Conservation (phyloP, 1,139 yeast genomes). For the Spathaspora jeffriesii region DNA sequence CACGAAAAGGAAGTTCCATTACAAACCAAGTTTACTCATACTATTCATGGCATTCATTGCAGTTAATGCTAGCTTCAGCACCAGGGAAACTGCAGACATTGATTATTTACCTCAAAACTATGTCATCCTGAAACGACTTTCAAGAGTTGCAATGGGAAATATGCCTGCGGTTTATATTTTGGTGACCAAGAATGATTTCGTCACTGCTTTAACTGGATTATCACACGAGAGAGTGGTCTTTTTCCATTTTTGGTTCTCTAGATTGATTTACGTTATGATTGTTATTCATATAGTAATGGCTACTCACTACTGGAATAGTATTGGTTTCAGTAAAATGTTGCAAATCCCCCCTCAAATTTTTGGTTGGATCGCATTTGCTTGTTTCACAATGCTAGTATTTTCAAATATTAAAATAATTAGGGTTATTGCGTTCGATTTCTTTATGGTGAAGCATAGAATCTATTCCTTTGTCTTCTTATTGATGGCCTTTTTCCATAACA, state of each 20-base stretch:
- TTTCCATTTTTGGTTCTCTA: conserved; percentile 47
- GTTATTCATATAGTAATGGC: conserved; percentile 30
- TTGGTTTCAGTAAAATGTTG: conserved; percentile 36
- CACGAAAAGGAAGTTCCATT: conserved; percentile 18
- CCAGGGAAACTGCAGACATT: conserved; percentile 34
- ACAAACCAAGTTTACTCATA: conserved; percentile 43
- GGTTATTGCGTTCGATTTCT: conserved; percentile 42
- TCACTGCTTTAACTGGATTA: conserved; percentile 43
- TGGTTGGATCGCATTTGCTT: conserved; percentile 47
- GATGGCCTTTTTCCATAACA: conserved; percentile 44
- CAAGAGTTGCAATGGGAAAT: conserved; percentile 43
- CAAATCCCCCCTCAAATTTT: conserved; percentile 51
- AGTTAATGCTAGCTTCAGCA: conserved; percentile 27
- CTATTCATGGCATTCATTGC: conserved; percentile 26
- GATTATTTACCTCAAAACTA: conserved; percentile 39
- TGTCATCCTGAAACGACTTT: conserved; percentile 44
- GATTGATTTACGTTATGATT: conserved; percentile 39
- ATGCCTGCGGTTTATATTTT: conserved; percentile 38
- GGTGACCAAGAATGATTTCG: conserved; percentile 40
- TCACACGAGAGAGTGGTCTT: conserved; percentile 39
- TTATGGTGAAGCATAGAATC: conserved; percentile 45
- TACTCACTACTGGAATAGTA: conserved; percentile 40
- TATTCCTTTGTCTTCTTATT: conserved; percentile 45
- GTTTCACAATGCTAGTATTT: conserved; percentile 36
- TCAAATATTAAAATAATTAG: conserved; percentile 40